Conservation (phyloP, 2,329 filamentous ascomycete genomes). For the Xylariaceae sp. region DNA sequence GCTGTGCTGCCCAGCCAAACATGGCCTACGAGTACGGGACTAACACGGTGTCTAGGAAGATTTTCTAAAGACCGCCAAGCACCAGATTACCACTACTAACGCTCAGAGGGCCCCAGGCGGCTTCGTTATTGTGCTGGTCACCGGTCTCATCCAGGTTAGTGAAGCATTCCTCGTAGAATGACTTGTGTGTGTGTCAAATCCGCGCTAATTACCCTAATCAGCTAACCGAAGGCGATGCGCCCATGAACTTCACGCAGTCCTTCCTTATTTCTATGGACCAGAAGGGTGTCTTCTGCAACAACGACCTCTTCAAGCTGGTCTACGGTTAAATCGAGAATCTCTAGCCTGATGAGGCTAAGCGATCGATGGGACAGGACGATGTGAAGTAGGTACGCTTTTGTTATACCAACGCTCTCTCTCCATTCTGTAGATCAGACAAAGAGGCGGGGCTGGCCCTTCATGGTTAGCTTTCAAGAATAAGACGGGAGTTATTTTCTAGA, state of each 20-base stretch:
- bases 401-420: not conserved
- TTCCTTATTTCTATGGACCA: slow-evolving; percentile 76
- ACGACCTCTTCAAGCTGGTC: slow-evolving; percentile 93
- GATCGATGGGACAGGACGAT: slow-evolving; percentile 4
- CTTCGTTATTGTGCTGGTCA: slow-evolving; percentile 85
- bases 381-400: not conserved
- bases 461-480: not conserved
- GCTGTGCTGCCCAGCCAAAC: not conserved
- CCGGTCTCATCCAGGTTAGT: slow-evolving; percentile 68
- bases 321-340: slow-evolving; percentile 56
- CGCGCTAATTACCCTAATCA: slow-evolving; percentile 44
- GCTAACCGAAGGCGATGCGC: slow-evolving; percentile 84
- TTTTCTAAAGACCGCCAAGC: slow-evolving; percentile 29
- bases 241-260: slow-evolving; percentile 88
- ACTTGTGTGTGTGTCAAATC: not conserved
- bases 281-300: slow-evolving; percentile 74
- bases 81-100: slow-evolving; percentile 75
- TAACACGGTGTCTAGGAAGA: slow-evolving; percentile 24
- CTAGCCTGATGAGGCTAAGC: not conserved
- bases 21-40: not conserved
- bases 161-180: not conserved
- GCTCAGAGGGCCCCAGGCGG: slow-evolving; percentile 76
- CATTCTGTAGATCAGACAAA: slow-evolving; percentile 9
- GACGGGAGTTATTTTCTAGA: slow-evolving; percentile 7
- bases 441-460: not conserved